Conservation (phyloP, 345 rosid genomes). For the Eucalyptus sp. region DNA sequence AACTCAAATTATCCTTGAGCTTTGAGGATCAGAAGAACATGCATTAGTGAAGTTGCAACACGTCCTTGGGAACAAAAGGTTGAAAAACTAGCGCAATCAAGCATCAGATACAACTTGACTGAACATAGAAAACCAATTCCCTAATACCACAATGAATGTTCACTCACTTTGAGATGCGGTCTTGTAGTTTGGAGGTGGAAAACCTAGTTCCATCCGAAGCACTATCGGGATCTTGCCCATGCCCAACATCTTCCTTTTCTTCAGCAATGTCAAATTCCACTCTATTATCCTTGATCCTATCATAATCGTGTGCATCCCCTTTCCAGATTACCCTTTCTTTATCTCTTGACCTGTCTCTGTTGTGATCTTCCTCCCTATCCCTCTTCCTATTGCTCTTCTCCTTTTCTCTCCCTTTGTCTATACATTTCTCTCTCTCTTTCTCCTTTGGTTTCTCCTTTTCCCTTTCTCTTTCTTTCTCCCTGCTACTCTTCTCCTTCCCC, state of each 20-base stretch:
- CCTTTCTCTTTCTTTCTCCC: constrained; percentile 21
- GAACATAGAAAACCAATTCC: too few species aligned
- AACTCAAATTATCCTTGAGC: background rate
- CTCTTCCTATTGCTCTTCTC: constrained; percentile 12
- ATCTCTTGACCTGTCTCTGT: constrained; percentile 21
- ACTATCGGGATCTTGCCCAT: constrained; percentile 13
- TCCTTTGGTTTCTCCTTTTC: constrained; percentile 9
- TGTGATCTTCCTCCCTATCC: constrained; percentile 17
- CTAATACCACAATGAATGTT: background rate
- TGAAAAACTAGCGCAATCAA: background rate
- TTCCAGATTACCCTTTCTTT: constrained; percentile 19
- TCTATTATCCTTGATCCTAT: constrained; percentile 11
- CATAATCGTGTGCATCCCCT: constrained; percentile 12
- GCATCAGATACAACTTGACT: background rate
- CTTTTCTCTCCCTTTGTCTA: constrained; percentile 2
- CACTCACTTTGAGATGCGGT: constrained; percentile 64
- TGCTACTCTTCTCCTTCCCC: constrained; percentile 34
- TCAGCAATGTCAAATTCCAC: constrained; percentile 19
- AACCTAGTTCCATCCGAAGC: constrained; percentile 15
- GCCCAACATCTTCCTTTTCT: constrained; percentile 17
- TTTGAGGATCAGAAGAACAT: background rate
- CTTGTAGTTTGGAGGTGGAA: constrained; percentile 30
- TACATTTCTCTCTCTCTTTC: constrained; percentile 10
- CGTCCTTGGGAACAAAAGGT: background rate
- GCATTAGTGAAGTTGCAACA: background rate